Percentiles rank a stretch among this genome's conserved stretches.
These are phyloP conservation scores for Arachis monticola DNA, from an alignment of 331 rosid species.

Conservation along the genomic window DNA sequence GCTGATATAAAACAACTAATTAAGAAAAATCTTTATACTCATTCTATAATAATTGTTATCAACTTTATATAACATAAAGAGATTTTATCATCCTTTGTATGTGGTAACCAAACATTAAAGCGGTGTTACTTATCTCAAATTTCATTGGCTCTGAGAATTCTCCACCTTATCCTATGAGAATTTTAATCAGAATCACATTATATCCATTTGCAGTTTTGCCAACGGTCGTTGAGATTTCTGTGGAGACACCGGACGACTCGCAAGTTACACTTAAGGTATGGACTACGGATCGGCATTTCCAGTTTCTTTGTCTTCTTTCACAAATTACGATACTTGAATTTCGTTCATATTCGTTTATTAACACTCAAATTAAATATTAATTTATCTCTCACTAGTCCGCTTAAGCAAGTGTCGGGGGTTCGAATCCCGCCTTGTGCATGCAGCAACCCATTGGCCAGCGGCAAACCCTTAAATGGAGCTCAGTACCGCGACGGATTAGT, in stretches of 20 bases:
- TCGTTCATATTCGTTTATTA: neutral
- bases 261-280: slow-evolving; percentile 87
- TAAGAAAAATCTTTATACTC: too few relatives aligned
- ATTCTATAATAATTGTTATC: too few relatives aligned
- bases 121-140: slow-evolving; percentile 2
- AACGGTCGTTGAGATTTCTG: slow-evolving; percentile 69
- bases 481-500: too few relatives aligned
- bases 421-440: too few relatives aligned
- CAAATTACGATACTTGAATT: neutral
- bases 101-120: neutral
- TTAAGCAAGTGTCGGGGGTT: too few relatives aligned
- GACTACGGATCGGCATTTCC: neutral
- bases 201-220: slow-evolving; percentile 73
- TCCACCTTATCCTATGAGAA: slow-evolving; percentile 5
- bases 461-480: too few relatives aligned
- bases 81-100: neutral
- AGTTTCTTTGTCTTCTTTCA: neutral
- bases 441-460: too few relatives aligned
- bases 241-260: slow-evolving; percentile 73
- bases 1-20: too few relatives aligned
- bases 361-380: too few relatives aligned
- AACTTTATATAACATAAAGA: too few relatives aligned
- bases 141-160: slow-evolving; percentile 33
- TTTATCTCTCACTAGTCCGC: too few relatives aligned
- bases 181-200: slow-evolving; percentile 5